These are phyloP conservation scores for Shiraia bambusicola DNA, from an alignment of 2,329 filamentous ascomycete species.

Conservation along the genomic window DNA sequence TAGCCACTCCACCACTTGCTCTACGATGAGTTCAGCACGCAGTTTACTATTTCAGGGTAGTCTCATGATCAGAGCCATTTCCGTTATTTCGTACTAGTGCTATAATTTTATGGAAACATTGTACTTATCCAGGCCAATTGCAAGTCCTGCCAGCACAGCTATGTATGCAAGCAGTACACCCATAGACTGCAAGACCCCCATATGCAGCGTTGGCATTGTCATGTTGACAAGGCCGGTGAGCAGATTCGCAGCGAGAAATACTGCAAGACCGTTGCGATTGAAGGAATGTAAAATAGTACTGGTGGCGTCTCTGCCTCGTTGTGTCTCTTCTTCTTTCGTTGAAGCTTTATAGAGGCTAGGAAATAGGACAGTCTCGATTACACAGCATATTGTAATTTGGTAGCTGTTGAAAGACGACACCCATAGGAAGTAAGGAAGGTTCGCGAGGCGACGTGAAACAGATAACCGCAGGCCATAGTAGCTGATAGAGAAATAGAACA, in stretches of 20 bases:
- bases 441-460: slow-evolving; percentile 87
- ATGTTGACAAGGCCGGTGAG: slow-evolving; percentile 88
- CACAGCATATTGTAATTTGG: slow-evolving; percentile 77
- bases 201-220: slow-evolving; percentile 77
- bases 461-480: slow-evolving; percentile 65
- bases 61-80: too few relatives aligned
- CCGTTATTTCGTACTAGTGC: neutral
- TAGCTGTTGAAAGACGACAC: slow-evolving; percentile 84
- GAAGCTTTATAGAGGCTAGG: slow-evolving; percentile 65
- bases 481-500: slow-evolving; percentile 70
- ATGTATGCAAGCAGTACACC: slow-evolving; percentile 74
- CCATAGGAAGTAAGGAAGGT: slow-evolving; percentile 92
- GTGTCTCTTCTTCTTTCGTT: slow-evolving; percentile 58
- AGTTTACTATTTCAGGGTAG: too few relatives aligned
- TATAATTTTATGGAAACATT: slow-evolving; percentile 72
- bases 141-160: slow-evolving; percentile 64
- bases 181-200: slow-evolving; percentile 66
- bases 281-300: slow-evolving; percentile 79
- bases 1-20: too few relatives aligned
- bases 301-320: slow-evolving; percentile 68
- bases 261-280: slow-evolving; percentile 81
- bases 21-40: too few relatives aligned
- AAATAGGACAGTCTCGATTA: slow-evolving; percentile 77
- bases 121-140: slow-evolving; percentile 65
- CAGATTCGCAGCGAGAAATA: slow-evolving; percentile 88